These are phyloP conservation scores for Gnomoniopsis sp. DNA, from an alignment of 2,329 filamentous ascomycete genomes.

Conservation along the genomic window DNA sequence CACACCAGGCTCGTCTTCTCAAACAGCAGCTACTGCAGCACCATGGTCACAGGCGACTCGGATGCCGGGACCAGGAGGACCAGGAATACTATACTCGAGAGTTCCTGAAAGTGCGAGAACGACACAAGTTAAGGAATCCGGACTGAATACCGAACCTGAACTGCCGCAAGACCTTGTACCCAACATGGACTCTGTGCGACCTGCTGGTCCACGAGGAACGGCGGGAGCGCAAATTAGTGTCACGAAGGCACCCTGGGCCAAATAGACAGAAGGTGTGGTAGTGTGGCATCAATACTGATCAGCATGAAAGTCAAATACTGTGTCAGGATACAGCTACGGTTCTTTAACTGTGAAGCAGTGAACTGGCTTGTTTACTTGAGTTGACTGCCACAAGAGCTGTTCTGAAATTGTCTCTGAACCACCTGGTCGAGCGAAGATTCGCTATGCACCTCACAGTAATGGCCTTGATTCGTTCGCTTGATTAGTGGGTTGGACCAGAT, in stretches of 20 bases:
- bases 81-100: constrained; percentile 28
- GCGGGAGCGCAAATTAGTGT: constrained; percentile 17
- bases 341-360: not conserved
- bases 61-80: constrained; percentile 33
- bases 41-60: constrained; percentile 42
- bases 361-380: not conserved
- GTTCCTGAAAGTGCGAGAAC: constrained; percentile 20
- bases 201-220: constrained; percentile 16
- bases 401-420: not conserved
- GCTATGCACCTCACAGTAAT: no score
- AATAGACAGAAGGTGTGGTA: constrained; percentile 2
- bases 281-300: not conserved
- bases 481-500: no score
- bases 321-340: not conserved
- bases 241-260: constrained; percentile 18
- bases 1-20: constrained; percentile 32
- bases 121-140: no score
- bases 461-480: no score
- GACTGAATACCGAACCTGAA: not conserved
- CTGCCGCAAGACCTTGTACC: constrained; percentile 4
- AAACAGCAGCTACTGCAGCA: constrained; percentile 35
- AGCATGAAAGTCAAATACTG: not conserved
- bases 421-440: not conserved
- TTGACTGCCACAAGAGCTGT: not conserved
- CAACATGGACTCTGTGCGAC: not conserved